These are phyloP conservation scores for Saccharomycopsis lassenensis DNA, from an alignment of 805 yeast genomes.

Conservation along the genomic window DNA sequence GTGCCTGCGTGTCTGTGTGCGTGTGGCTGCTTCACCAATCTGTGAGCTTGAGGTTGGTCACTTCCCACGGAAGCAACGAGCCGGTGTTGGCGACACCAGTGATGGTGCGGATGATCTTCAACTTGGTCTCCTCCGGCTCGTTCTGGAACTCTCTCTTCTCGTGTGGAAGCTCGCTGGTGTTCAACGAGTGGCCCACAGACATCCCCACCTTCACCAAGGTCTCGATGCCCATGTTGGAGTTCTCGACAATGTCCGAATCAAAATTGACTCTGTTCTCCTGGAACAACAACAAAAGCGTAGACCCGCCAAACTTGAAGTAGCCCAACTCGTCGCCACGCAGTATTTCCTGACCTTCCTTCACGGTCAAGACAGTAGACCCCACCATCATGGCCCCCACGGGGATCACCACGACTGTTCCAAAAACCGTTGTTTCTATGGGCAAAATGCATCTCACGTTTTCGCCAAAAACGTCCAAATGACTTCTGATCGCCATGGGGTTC, in stretches of 20 bases:
- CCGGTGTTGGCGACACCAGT: constrained; percentile 41
- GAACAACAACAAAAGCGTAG: constrained; percentile 66
- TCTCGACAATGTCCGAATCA: constrained; percentile 63
- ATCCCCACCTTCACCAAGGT: constrained; percentile 84
- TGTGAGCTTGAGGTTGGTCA: constrained; percentile 10
- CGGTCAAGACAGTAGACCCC: constrained; percentile 73
- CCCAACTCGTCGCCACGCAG: constrained; percentile 78
- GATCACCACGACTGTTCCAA: constrained; percentile 67
- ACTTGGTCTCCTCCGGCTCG: constrained; percentile 35
- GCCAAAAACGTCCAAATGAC: constrained; percentile 82
- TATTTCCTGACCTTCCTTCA: constrained; percentile 45
- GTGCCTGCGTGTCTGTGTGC: too few relatives aligned
- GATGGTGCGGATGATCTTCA: constrained; percentile 43
- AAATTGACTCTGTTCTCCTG: constrained; percentile 40
- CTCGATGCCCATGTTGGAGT: constrained; percentile 56
- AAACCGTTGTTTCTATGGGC: constrained; percentile 64
- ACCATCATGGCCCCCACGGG: constrained; percentile 99
- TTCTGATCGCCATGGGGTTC: constrained; percentile 93
- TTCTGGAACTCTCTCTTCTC: constrained; percentile 34
- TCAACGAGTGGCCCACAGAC: constrained; percentile 71
- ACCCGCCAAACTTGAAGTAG: constrained; percentile 93
- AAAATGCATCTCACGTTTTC: constrained; percentile 76
- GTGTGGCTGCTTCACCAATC: too few relatives aligned
- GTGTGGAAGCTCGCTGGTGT: constrained; percentile 38
- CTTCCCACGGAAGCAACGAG: constrained; percentile 19